phyloP scores from a whole-genome alignment of 495 filamentous ascomycete species.

The Cryomyces minteri region DNA sequence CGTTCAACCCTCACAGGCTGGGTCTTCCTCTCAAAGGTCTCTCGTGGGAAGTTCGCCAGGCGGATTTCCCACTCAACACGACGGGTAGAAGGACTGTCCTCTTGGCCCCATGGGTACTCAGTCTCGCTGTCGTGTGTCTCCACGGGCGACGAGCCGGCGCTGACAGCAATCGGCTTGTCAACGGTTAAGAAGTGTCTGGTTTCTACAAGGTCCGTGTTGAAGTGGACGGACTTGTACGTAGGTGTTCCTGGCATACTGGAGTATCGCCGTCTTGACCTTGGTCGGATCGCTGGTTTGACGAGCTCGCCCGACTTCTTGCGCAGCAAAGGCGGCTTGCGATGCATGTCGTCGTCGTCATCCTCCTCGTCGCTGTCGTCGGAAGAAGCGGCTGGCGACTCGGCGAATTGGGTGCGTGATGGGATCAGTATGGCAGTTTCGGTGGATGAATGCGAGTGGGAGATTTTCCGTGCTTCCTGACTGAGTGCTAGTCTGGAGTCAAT shows the following conservation, averaged over 20 bases:
- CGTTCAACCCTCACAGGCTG: conserved; percentile 60
- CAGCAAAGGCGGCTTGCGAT: conserved; percentile 64
- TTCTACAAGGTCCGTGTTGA: conserved; percentile 86
- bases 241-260: conserved; percentile 97
- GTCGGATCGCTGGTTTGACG: conserved; percentile 78
- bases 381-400: conserved; percentile 10
- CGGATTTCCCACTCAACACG: conserved; percentile 72
- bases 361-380: conserved; percentile 28
- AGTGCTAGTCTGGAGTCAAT: conserved; percentile 19
- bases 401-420: conserved; percentile 3
- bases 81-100: conserved; percentile 25
- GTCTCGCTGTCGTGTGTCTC: conserved; percentile 64
- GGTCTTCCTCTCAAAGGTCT: conserved; percentile 40
- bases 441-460: conserved; percentile 65
- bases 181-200: conserved; percentile 88
- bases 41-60: conserved; percentile 62
- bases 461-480: conserved; percentile 40
- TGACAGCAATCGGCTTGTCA: conserved; percentile 84
- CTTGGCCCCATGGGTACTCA: conserved; percentile 70
- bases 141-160: conserved; percentile 84
- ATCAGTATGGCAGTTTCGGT: conserved; percentile 45
- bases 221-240: conserved; percentile 91
- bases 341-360: conserved; percentile 39
- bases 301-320: conserved; percentile 97
- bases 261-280: conserved; percentile 56